phyloP scores from a whole-genome alignment of 2,329 filamentous ascomycete genomes.

The Chrysoporthe austroafricana region DNA sequence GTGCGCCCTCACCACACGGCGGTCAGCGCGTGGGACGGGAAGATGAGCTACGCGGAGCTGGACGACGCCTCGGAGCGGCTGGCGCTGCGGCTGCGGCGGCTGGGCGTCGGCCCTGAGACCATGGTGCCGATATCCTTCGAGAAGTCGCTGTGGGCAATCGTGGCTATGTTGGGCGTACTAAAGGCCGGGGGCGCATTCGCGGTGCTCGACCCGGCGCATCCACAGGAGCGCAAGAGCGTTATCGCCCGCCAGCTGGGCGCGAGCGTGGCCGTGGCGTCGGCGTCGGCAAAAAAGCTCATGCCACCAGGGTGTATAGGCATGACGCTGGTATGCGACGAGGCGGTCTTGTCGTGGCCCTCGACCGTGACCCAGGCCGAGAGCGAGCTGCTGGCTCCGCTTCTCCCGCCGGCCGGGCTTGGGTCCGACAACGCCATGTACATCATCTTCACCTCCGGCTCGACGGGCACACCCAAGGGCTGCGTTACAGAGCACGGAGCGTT shows the following conservation, averaged over 20 bases:
- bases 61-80: neutral
- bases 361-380: too few relatives aligned
- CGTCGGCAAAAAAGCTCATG: too few relatives aligned
- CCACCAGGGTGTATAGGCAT: too few relatives aligned
- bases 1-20: too few relatives aligned
- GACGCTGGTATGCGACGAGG: too few relatives aligned
- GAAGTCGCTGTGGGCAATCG: slow-evolving; percentile 27
- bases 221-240: neutral
- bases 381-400: too few relatives aligned
- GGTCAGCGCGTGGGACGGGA: slow-evolving; percentile 2
- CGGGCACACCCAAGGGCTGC: too few relatives aligned
- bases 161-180: slow-evolving; percentile 28
- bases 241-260: too few relatives aligned
- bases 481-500: slow-evolving; percentile 47
- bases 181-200: slow-evolving; percentile 23
- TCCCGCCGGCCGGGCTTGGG: too few relatives aligned
- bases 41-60: slow-evolving; percentile 2
- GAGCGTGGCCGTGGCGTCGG: too few relatives aligned
- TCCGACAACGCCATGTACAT: slow-evolving; percentile 29
- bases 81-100: neutral
- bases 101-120: slow-evolving; percentile 1
- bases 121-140: slow-evolving; percentile 21
- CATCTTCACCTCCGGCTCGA: slow-evolving; percentile 56
- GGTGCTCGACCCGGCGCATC: slow-evolving; percentile 41
- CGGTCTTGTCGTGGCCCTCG: neutral